Base-by-base conservation (phyloP, 306 rosid species). In the Sicyos edulis region DNA sequence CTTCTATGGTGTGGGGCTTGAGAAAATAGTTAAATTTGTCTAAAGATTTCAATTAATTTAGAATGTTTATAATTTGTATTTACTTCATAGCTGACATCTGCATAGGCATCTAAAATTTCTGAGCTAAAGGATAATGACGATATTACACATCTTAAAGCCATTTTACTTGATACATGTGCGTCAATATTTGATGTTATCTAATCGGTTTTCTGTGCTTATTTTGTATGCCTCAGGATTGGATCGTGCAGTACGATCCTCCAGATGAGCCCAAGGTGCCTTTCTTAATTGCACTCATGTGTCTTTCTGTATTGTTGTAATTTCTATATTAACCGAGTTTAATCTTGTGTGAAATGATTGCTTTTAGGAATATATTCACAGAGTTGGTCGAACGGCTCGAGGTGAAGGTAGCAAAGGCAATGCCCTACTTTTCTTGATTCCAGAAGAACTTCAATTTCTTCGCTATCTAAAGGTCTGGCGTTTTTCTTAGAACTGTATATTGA, bases 371-470 rank as follows among this genome's bases (percentile, higher is more conserved):
- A 91, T 88, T 74, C 98, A 93, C 61, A 87, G 98, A 79, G 97
- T 93, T 86, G 98, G 98, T 72, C 88, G 98, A 86, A 90, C 98
- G 76, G 97, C 98, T 77, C 95, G 98, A 53, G 98, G 98, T 34
- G 96, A 93, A 82, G 97, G 98, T 79, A 93, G 83, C 16, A 89
- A 80, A 75, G 97, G 96, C 83, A 83, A 86, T 72, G 97, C 97
- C 29, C 82, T 92, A 56, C 92, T 89, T 82, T 92, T 89, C 75
- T 81, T 89, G 79, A 89, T 86, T 75, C 92, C 91, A 61, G 92
- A 89, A 85, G 97, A 89, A 73, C 67, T 86, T 85, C 83, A 75
- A 56, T 92, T 89, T 85, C 93, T 89, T 81, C 80, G 85, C 70
- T 92, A 92, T 88, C 78, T 92, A 70, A 89, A 89, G 97, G 97